Evolutionary conservation across 805 yeast species (phyloP).

Genomic region (Lipomyces starkeyi): DNA sequence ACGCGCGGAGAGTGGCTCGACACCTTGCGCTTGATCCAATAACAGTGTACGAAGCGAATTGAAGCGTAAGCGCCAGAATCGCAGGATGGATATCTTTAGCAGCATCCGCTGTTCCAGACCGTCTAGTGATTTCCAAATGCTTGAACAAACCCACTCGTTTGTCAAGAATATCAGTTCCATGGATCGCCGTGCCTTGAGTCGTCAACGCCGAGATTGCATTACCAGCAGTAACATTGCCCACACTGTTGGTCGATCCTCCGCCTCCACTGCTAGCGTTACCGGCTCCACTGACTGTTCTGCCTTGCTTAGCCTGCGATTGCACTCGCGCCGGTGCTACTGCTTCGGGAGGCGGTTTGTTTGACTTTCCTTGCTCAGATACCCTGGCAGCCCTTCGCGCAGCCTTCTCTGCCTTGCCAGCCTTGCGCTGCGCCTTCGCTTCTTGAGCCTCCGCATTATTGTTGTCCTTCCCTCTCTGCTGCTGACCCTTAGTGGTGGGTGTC

Average conservation of each 20-base stretch:
- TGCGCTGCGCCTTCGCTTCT: conserved; percentile 74
- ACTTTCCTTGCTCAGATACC: conserved; percentile 52
- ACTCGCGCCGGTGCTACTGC: conserved; percentile 10
- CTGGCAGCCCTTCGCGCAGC: conserved; percentile 93
- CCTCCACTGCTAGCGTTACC: conserved; percentile 49
- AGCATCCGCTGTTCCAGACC: conserved; percentile 57
- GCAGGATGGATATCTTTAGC: conserved; percentile 84
- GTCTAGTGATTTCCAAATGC: conserved; percentile 47
- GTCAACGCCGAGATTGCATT: conserved; percentile 46
- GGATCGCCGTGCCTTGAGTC: conserved; percentile 19
- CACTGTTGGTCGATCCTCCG: conserved; percentile 51
- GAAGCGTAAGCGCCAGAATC: conserved; percentile 75
- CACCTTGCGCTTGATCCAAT: conserved; percentile 92
- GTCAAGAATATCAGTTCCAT: conserved; percentile 32
- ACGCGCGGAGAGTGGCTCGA: conserved; percentile 80
- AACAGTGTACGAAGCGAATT: conserved; percentile 79
- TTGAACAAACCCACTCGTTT: conserved; percentile 45
- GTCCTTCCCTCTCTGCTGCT: conserved; percentile 14
- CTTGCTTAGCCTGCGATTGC: conserved; percentile 40
- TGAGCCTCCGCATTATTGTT: conserved; percentile 7
- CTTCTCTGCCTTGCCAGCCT: conserved; percentile 86
- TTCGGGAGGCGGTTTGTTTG: conserved; percentile 2
- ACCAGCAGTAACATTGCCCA: conserved; percentile 56
- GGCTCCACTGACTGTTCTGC: conserved; percentile 15
- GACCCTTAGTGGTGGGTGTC: conserved; percentile 1